Conservation (phyloP, 1,139 yeast species). For the Hemisphaericaspora subhashii region DNA sequence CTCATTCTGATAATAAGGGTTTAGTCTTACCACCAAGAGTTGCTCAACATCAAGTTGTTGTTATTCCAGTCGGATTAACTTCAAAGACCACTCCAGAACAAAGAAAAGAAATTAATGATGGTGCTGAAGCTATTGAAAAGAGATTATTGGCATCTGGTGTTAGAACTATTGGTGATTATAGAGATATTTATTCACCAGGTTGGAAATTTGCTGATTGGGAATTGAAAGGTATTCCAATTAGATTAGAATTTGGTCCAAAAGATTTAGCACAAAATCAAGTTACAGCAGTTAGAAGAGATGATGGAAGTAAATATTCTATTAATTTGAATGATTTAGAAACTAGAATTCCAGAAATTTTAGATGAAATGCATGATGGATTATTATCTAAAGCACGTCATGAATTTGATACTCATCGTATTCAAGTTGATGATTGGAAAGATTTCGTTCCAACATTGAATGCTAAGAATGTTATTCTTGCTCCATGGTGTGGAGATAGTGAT, state of each 20-base stretch:
- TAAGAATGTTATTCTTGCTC: slow-evolving; percentile 87
- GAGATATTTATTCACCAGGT: slow-evolving; percentile 95
- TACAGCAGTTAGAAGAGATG: slow-evolving; percentile 91
- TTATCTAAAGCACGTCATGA: slow-evolving; percentile 76
- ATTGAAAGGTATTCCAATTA: slow-evolving; percentile 91
- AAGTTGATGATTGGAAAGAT: slow-evolving; percentile 84
- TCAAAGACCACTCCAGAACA: slow-evolving; percentile 79
- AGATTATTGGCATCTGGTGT: slow-evolving; percentile 58
- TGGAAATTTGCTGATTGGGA: slow-evolving; percentile 99
- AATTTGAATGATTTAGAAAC: slow-evolving; percentile 63
- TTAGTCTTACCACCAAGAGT: slow-evolving; percentile 97
- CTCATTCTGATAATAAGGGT: slow-evolving; percentile 98
- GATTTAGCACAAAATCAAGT: slow-evolving; percentile 81
- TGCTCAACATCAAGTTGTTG: slow-evolving; percentile 86
- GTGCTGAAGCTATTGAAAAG: slow-evolving; percentile 67
- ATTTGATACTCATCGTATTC: slow-evolving; percentile 79
- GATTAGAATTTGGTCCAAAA: slow-evolving; percentile 95
- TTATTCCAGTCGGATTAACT: slow-evolving; percentile 94
- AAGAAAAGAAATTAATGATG: slow-evolving; percentile 64
- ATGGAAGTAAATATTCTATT: slow-evolving; percentile 69
- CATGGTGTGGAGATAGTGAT: slow-evolving; percentile 95
- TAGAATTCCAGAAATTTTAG: slow-evolving; percentile 74
- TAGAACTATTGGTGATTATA: slow-evolving; percentile 81
- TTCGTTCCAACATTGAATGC: slow-evolving; percentile 91
- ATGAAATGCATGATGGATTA: slow-evolving; percentile 74